Conservation (phyloP, 1,284 basidiomycete genomes). For the Singerocomus inundabilis region DNA sequence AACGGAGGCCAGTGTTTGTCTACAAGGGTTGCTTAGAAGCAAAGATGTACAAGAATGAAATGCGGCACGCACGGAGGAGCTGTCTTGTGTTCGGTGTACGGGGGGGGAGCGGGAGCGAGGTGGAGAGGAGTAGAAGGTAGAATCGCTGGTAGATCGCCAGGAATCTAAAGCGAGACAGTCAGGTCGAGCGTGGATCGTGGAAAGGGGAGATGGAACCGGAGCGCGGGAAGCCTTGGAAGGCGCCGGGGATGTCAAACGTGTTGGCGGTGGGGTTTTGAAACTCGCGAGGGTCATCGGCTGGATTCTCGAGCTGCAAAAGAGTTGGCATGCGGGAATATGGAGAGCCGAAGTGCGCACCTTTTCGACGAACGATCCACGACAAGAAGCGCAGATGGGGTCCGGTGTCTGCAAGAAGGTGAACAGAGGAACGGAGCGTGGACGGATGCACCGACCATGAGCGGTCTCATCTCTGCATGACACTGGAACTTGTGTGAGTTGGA, state of each 20-base stretch:
- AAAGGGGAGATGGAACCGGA: background rate
- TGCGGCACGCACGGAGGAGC: constrained; percentile 25
- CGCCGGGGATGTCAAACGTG: constrained; percentile 34
- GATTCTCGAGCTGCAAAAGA: constrained; percentile 61
- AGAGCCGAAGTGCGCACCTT: constrained; percentile 43
- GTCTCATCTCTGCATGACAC: constrained; percentile 79
- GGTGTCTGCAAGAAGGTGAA: constrained; percentile 44
- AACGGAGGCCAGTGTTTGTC: constrained; percentile 31
- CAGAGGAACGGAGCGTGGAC: background rate
- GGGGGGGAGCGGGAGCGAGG: constrained; percentile 21
- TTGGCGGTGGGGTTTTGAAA: constrained; percentile 42
- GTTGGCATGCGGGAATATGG: background rate
- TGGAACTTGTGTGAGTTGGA: constrained; percentile 30
- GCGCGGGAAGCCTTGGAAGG: constrained; percentile 44
- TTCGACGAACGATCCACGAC: constrained; percentile 72
- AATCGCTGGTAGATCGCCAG: background rate
- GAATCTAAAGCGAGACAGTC: constrained; percentile 34
- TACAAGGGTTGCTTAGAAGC: constrained; percentile 9
- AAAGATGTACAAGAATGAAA: background rate
- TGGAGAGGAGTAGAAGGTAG: background rate
- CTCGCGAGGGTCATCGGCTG: constrained; percentile 67
- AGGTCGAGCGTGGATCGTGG: background rate
- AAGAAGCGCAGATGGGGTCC: constrained; percentile 73
- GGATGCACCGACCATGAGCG: constrained; percentile 61
- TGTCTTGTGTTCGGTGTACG: constrained; percentile 15